Evolutionary conservation across 78 protist genomes (phyloP).

Genomic region (Guillardia theta): DNA sequence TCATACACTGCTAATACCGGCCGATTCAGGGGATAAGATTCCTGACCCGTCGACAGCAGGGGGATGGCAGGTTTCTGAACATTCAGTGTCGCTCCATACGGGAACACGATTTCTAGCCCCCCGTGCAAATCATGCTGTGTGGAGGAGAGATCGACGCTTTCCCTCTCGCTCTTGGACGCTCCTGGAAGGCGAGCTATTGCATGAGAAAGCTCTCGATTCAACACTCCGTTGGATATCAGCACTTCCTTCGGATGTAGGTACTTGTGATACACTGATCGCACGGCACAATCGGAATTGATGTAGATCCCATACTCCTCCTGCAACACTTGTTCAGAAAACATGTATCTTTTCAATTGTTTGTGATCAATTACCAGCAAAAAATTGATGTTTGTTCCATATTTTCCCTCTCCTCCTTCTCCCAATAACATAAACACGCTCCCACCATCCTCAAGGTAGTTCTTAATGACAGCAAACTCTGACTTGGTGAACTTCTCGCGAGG

Average conservation of each 20-base stretch:
- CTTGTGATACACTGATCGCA: constrained; percentile 61
- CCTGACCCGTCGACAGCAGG: constrained; percentile 65
- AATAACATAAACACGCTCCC: constrained; percentile 61
- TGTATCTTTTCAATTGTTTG: too few species aligned
- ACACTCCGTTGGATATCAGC: not conserved
- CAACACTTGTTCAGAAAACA: not conserved
- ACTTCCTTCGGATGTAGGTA: constrained; percentile 77
- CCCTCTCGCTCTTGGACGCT: not conserved
- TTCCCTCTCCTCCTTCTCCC: constrained; percentile 69
- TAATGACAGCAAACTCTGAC: constrained; percentile 53
- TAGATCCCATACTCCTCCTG: constrained; percentile 61
- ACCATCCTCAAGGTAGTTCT: constrained; percentile 46
- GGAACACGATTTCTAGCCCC: constrained; percentile 62
- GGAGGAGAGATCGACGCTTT: not conserved
- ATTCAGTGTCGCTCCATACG: constrained; percentile 73
- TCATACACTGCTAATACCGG: constrained; percentile 57
- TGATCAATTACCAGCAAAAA: constrained; percentile 28
- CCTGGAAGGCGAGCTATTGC: not conserved
- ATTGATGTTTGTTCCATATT: constrained; percentile 57
- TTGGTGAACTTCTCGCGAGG: constrained; percentile 59
- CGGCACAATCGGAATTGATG: constrained; percentile 71
- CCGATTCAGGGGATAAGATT: constrained; percentile 72
- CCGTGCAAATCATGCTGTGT: not conserved
- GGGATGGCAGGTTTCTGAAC: constrained; percentile 85
- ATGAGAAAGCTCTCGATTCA: not conserved